These are phyloP conservation scores for Yarrowia deformans DNA, from an alignment of 805 yeast genomes.

Conservation along the genomic window DNA sequence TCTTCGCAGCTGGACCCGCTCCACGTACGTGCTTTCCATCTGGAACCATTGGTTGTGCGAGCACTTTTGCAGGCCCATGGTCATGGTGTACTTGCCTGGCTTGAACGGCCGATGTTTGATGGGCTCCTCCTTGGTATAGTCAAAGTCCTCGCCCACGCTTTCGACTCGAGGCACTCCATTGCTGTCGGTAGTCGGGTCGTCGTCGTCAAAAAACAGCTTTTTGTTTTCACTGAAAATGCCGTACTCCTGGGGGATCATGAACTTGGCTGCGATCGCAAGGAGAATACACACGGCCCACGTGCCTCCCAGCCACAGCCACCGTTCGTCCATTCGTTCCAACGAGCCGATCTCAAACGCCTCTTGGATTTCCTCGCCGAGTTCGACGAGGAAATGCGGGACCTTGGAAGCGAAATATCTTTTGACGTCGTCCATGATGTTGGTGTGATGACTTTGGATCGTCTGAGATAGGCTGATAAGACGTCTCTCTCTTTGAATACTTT, in stretches of 20 bases:
- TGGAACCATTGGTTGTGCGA: conserved; percentile 63
- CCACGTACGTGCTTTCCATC: conserved; percentile 65
- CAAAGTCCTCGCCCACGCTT: conserved; percentile 17
- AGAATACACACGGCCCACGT: conserved; percentile 26
- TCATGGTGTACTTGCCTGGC: conserved; percentile 64
- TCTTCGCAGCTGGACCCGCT: conserved; percentile 54
- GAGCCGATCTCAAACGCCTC: conserved; percentile 15
- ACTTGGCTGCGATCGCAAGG: neutral
- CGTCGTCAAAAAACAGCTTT: neutral
- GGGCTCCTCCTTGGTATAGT: conserved; percentile 24
- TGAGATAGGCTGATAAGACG: conserved; percentile 29
- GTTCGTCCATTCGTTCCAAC: conserved; percentile 9
- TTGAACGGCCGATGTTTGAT: conserved; percentile 61
- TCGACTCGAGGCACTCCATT: neutral
- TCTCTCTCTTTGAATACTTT: too few species aligned
- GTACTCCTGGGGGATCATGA: neutral
- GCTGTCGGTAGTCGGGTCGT: neutral
- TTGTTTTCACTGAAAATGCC: neutral
- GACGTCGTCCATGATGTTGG: neutral
- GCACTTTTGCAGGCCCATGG: conserved; percentile 65
- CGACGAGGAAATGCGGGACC: neutral
- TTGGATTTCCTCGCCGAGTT: neutral
- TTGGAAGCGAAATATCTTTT: too few species aligned
- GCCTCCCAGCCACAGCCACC: conserved; percentile 33
- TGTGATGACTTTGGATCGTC: conserved; percentile 15